Base-by-base conservation (phyloP, 768 basidiomycete genomes). In the Boletus pseudo-olivaceus region DNA sequence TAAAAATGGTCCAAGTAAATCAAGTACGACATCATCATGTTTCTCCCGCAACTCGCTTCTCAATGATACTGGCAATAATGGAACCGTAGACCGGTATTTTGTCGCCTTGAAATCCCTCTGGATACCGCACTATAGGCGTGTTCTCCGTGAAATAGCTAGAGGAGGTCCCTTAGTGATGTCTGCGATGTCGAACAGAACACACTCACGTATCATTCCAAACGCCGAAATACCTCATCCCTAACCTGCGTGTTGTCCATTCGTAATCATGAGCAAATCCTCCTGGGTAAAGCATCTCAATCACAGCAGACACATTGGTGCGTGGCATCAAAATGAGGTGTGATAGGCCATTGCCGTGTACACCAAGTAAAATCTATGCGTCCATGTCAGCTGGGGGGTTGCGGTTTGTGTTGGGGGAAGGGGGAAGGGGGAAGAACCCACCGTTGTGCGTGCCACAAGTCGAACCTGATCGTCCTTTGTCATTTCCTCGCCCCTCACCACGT, bases 321-420 rank as follows among this genome's bases (percentile, higher is more conserved):
- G 87, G 82, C 90, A 93, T 92, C 75, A 87, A 83, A 40, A 93
- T 78, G n/a, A 93, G 77, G 62, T 92, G 90, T 9, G 90, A 88
- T 0, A 94, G 77, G 7, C 90, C 90, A 60, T 91, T 92, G 6
- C 90, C 89, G 56, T 89, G 88, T 1, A 88, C 81, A 30, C 87
- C 87, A 9, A 90, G 71, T 62, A 90, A 67, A 54, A 88, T 77
- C 87, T 88, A 45, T 26, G 34, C 4, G 53, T 20, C 54, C 5
- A 7, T n/a, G 46, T 57, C 53, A 51, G 47, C 39, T 26, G 42
- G 33, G 15, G 51, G 32, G 19, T 27, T 12, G 17, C 2, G 15
- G 19, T 1, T 26, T 34, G 30, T 40, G 20, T 49, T 23, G 37
- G 40, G 15, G 34, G 23, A 23, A 23, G 23, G 23, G 23, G 6